Evolutionary conservation across 2,329 filamentous ascomycete species (phyloP), one percentile per base, ranked within the genome.

Genomic region (Alternaria brassicae): DNA sequence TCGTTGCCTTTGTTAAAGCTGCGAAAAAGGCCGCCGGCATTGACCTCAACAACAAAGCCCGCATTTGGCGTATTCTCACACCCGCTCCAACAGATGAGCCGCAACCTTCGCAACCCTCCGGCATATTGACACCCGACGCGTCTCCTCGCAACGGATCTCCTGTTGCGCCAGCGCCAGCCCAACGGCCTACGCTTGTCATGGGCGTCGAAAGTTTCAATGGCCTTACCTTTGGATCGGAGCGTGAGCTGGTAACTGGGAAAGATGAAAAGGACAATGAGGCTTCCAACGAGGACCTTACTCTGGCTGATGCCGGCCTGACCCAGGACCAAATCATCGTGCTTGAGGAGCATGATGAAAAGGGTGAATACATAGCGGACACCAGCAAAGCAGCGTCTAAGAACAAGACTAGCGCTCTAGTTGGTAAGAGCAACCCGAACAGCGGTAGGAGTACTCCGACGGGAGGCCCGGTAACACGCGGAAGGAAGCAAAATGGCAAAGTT

Each of bases 261-360:
- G 94, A 98, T 74, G 83, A 89, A 47, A 95, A 91, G 0, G 80
- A 81, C 56, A 89, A 96, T 68, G 68, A 81, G 3, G 93, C 92
- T 34, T 94, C 91, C 78, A 97, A 96, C 66, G 92, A 93, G 13
- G 84, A 80, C 21, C 83, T 87, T 60, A 87, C 86, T 2, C 78
- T 97, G 47, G 85, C 86, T 40, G 80, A 87, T 53, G 85, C 88
- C 49, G 88, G 89, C 2, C 82, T 97, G 21, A 86, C 84, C n/a
- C 86, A 87, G 30, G 89, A 92, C 62, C 88, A 91, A 71, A 87
- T 89, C 3, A 84, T 97, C 49, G 87, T 97, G n/a, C 81, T 98
- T 5, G 94, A 98, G 74, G 92, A 97, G 75, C 84, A 89, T n/a
- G 72, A 76, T 27, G 71, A 72, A 3, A 72, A 70, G 8, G 83